phyloP scores from a whole-genome alignment of 2,329 filamentous ascomycete species.

The Coleophoma crateriformis region DNA sequence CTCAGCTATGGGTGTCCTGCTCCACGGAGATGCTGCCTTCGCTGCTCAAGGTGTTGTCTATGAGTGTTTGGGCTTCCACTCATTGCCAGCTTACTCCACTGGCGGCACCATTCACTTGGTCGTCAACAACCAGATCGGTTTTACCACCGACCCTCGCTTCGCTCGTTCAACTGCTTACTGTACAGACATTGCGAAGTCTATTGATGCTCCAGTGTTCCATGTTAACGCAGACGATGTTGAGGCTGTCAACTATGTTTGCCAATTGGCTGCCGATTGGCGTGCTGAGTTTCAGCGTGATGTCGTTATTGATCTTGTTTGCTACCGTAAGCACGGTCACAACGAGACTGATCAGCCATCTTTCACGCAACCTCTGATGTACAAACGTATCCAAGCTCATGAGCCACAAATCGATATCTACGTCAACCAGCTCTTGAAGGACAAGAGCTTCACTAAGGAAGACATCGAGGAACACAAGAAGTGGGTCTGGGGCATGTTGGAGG shows the following conservation, averaged over 20 bases:
- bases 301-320: constrained; percentile 96
- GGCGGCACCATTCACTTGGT: constrained; percentile 95
- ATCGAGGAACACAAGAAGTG: constrained; percentile 99
- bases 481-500: constrained; percentile 99
- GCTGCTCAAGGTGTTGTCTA: constrained; percentile 96
- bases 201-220: constrained; percentile 97
- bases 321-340: constrained; percentile 98
- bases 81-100: constrained; percentile 91
- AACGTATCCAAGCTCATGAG: constrained; percentile 82
- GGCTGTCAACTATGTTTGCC: constrained; percentile 96
- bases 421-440: constrained; percentile 83
- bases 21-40: constrained; percentile 96
- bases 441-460: constrained; percentile 95
- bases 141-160: constrained; percentile 97
- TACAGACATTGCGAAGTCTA: constrained; percentile 98
- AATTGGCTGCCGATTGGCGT: constrained; percentile 94
- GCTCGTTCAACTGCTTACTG: constrained; percentile 97
- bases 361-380: constrained; percentile 99
- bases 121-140: constrained; percentile 99
- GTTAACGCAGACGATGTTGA: constrained; percentile 98
- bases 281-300: constrained; percentile 98
- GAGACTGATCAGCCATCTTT: constrained; percentile 99
- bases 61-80: constrained; percentile 96
- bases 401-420: constrained; percentile 88
- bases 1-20: constrained; percentile 89